Percentiles rank a stretch among this genome's conserved stretches.
These are phyloP conservation scores for Esteya vermicola DNA, from an alignment of 2,329 filamentous ascomycete species.

Conservation along the genomic window DNA sequence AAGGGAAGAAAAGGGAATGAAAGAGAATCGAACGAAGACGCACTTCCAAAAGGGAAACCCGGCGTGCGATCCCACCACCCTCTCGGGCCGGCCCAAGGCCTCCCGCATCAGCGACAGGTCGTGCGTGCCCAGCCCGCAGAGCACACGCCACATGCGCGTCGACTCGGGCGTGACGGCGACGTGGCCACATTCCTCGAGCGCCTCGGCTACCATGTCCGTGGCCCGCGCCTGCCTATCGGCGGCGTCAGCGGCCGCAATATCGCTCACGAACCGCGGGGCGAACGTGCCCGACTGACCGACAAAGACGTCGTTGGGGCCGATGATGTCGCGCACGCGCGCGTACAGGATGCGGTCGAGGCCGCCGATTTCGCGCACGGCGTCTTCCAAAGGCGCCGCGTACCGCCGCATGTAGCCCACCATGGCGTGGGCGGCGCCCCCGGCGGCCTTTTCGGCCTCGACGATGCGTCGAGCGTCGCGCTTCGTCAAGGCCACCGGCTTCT, in stretches of 20 bases:
- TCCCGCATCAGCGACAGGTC: constrained; percentile 41
- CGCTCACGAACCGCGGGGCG: constrained; percentile 28
- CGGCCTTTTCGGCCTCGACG: constrained; percentile 36
- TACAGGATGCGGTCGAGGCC: constrained; percentile 38
- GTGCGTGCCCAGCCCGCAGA: constrained; percentile 25
- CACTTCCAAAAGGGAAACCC: constrained; percentile 13
- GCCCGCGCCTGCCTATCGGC: constrained; percentile 7
- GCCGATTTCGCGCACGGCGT: constrained; percentile 38
- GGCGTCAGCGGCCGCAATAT: constrained; percentile 15
- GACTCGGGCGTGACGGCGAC: constrained; percentile 14
- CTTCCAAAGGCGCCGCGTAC: constrained; percentile 40
- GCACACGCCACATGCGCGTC: constrained; percentile 13
- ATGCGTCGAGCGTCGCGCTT: constrained; percentile 30
- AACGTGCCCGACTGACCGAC: constrained; percentile 33
- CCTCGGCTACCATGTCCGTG: constrained; percentile 19
- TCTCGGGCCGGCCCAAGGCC: constrained; percentile 29
- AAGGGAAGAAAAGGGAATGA: no score
- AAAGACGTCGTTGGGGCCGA: constrained; percentile 37
- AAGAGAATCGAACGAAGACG: no score
- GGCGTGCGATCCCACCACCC: constrained; percentile 24
- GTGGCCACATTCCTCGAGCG: no score
- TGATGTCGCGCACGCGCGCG: constrained; percentile 29
- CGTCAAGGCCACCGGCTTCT: constrained; percentile 42
- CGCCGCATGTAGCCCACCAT: constrained; percentile 49
- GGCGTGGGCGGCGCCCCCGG: no score